These are phyloP conservation scores for Diaporthe sp. DNA, from an alignment of 2,329 filamentous ascomycete species.

Conservation along the genomic window DNA sequence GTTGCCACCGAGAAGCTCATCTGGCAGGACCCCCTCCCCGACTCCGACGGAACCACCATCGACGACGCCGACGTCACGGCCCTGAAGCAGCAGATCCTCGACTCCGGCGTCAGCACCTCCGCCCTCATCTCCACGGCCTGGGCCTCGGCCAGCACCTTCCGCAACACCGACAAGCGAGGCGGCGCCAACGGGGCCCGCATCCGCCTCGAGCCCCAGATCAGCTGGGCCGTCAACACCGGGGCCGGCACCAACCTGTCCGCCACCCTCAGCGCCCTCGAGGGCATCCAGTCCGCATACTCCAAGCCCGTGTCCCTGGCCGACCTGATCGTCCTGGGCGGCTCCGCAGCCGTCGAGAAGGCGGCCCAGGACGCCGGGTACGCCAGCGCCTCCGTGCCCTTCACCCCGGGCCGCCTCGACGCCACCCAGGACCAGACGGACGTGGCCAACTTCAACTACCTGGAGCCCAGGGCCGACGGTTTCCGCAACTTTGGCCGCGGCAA, in stretches of 20 bases:
- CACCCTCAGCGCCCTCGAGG: conserved; percentile 63
- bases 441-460: conserved; percentile 68
- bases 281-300: conserved; percentile 43
- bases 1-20: conserved; percentile 71
- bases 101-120: conserved; percentile 63
- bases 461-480: conserved; percentile 77
- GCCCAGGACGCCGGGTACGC: conserved; percentile 46
- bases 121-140: conserved; percentile 74
- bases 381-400: conserved; percentile 72
- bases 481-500: conserved; percentile 76
- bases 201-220: conserved; percentile 73
- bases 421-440: conserved; percentile 75
- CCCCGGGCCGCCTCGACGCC: conserved; percentile 75
- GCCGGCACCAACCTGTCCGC: conserved; percentile 71
- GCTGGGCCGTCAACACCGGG: conserved; percentile 79
- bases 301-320: conserved; percentile 80
- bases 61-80: conserved; percentile 66
- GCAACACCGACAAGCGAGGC: conserved; percentile 79
- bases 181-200: conserved; percentile 82
- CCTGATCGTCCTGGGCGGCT: conserved; percentile 76
- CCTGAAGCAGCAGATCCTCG: conserved; percentile 74
- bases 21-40: conserved; percentile 78
- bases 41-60: conserved; percentile 63
- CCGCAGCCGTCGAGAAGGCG: conserved; percentile 76
- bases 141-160: conserved; percentile 75